Evolutionary conservation across 495 filamentous ascomycete species (phyloP), one percentile per base, ranked within the genome.

Genomic region (Aspergillus olivimuriae): DNA sequence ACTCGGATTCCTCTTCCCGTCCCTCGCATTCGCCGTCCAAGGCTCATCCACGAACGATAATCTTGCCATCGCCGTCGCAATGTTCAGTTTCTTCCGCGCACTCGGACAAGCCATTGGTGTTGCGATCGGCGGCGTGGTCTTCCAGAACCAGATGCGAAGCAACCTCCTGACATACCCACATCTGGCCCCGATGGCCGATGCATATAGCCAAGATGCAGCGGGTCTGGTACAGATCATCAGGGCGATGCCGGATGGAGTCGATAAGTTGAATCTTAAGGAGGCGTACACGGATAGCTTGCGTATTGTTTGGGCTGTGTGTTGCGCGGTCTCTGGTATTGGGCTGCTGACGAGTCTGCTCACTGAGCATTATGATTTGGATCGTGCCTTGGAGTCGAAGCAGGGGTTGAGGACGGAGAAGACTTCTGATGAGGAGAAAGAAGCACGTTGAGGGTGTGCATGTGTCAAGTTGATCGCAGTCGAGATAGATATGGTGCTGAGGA

Each of bases 151-250:
- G 23, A 74, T 84, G 63, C 61, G 62, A 16, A 31, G 37, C 1
- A 75, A 76, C 21, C 44, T 84, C 1, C 32, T 53, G 5, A 50
- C 42, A 6, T 68, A 76, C 15, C 55, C 70, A 2, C 56, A 52
- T 3, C 59, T 81, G 18, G 69, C 63, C 0, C 51, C 55, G 0
- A 51, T 63, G 40, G 80, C 79, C 4, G 60, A 46, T 10, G 57
- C 58, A 9, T 78, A 77, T 41, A 72, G 71, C 30, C 68, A 68
- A 14, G 77, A 86, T 61, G 77, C 80, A 0, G 74, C 78, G 1
- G 70, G 70, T 2, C 55, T 86, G 33, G 78, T 84, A 3, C 65
- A 70, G 41, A 53, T 82, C 8, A 79, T 86, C 47, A 72, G 77
- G 52, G 51, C 40, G 0, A 80, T 83, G 77, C 53, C 62, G 2